Conservation (phyloP, 352 stramenopile genomes). For the Phytophthora hybrid region DNA sequence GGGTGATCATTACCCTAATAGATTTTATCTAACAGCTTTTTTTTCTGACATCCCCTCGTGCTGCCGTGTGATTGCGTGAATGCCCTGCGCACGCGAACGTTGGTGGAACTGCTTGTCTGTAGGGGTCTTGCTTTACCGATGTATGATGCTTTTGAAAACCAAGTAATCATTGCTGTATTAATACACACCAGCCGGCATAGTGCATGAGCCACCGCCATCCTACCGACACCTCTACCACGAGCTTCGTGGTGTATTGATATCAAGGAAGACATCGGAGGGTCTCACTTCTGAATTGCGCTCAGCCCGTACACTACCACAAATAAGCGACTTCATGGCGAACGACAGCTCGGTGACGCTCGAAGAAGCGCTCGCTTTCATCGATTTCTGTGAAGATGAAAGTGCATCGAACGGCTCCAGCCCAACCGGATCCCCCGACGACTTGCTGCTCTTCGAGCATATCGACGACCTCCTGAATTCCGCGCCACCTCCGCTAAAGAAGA, state of each 20-base stretch:
- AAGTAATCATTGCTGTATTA: neutral
- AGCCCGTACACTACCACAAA: neutral
- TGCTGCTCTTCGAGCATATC: neutral
- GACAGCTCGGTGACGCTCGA: neutral
- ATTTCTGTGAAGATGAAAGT: neutral
- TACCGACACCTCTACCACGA: neutral
- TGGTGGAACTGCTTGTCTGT: too few relatives aligned
- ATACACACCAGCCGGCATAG: neutral
- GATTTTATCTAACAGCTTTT: too few relatives aligned
- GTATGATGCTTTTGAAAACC: neutral
- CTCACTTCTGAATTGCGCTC: neutral
- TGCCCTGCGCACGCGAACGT: too few relatives aligned
- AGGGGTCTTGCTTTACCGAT: too few relatives aligned
- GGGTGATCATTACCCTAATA: too few relatives aligned
- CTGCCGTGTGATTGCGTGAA: too few relatives aligned
- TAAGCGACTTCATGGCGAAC: neutral
- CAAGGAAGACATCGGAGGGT: too few relatives aligned
- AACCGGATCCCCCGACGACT: neutral
- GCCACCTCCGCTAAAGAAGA: constrained; percentile 7
- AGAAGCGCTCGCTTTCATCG: constrained; percentile 3
- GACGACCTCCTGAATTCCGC: constrained; percentile 7
- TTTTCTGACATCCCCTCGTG: too few relatives aligned
- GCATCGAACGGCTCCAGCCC: neutral
- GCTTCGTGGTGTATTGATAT: neutral
- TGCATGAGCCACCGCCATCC: neutral